Base-by-base conservation (phyloP, 129 eudicot species). In the Saussurea involucrata region DNA sequence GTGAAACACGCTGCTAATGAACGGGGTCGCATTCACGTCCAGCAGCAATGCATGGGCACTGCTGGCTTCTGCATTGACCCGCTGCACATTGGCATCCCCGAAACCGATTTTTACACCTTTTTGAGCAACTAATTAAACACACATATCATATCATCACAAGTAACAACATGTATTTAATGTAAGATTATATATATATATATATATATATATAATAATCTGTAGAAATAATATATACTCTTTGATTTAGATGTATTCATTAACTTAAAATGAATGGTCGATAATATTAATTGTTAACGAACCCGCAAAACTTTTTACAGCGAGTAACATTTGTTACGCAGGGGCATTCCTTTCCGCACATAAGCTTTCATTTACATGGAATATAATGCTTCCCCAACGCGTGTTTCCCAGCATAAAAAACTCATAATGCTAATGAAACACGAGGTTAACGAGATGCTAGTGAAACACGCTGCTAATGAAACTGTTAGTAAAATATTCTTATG, bases 21-120 rank as follows among this genome's bases (percentile, higher is more conserved):
- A n/a, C n/a, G n/a, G 98, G 98, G 74, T 94, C 98, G 61, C 98
- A 94, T 88, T 94, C 98, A 73, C 97, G 97, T 28, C 85, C 73
- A 74, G 96, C 92, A n/a, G 88, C 96, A 89, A 83, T 83, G 76
- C 98, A 95, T 34, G 92, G 96, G 81, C 97, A 91, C 75, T 95
- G 93, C 29, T 87, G 85, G 80, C 90, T 83, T 82, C 84, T 85
- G 79, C 97, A 95, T 79, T 86, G 98, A 76, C 89, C 88, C 79
- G 89, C 91, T 31, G 92, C 89, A 83, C 98, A 95, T 64, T 95
- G 94, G 78, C 98, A 95, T 81, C 97, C 98, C 82, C 90, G 78
- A 55, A 87, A 91, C 55, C 93, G 87, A 44, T 89, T 87, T 76
- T 85, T 87, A 81, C 97, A 91, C 85, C 88, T 86, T 79, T 89